Base-by-base conservation (phyloP, 192 early-diverging fungal genomes). In the Bifiguratus adelaidae region DNA sequence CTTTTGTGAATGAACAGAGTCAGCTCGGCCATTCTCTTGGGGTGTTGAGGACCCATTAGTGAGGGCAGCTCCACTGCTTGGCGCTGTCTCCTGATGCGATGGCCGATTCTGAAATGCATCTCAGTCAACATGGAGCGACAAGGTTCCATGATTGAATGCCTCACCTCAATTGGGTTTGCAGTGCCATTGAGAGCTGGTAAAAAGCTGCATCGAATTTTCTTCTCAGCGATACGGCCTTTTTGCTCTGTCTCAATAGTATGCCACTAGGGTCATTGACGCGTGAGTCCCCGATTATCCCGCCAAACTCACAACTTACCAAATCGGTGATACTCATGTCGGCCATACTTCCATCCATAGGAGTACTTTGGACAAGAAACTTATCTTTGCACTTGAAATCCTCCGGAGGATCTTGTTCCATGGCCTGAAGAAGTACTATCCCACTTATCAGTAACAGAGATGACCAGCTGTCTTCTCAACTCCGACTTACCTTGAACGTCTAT, bases 311-410 rank as follows among this genome's bases (percentile, higher is more conserved):
- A 24, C 41, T 25, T 63, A 76, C 69, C 67, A 78, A 46, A 41
- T 87, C 82, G 8, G 69, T 57, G 19, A 71, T 52, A 22, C 76
- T 65, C 57, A 87, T 61, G 2, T 63, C 61, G 38, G 82, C 67
- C 44, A 80, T 67, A 42, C 86, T 83, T 29, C 69, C 60, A 3
- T 81, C 70, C 21, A 93, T 80, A 54, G 79, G 67, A 44, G 92
- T 80, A 45, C 78, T 85, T 69, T 95, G 92, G 13, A 98, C 82
- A 45, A 95, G 62, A 52, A 98, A 98, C 67, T 98, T 98, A 74
- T 98, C 95, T 53, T 87, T 89, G 69, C 89, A 90, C 53, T 87
- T 86, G 55, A 67, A 81, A 52, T 88, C 89, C 2, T 66, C 56
- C 18, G 83, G 73, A 16, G 77, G 80, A 26, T 92, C 89, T 55